Evolutionary conservation across 495 filamentous ascomycete species (phyloP), one percentile per base, ranked within the genome.

Genomic region (Penicillium bialowiezense): DNA sequence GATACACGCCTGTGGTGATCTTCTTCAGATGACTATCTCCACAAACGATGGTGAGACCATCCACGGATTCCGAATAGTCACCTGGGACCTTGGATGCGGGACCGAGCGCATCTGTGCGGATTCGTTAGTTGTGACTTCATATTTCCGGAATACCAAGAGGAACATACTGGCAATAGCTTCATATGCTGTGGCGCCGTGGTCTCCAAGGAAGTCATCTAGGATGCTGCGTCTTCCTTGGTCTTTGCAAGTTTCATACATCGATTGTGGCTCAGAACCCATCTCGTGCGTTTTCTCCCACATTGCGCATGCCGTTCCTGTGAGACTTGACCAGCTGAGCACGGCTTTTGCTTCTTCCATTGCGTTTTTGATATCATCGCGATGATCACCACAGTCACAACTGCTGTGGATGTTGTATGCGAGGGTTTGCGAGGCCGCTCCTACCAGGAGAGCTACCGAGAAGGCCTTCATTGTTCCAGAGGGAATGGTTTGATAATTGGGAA

Each of bases 181-280:
- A 12, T 38, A 38, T 3, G 35, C 35, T 14, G 35, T 38, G 15
- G 35, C 35, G 14, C 35, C n/a, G n/a, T 38, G 35, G 35, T 38
- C 35, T 21, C 19, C 15, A 21, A 38, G 19, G 19, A 38, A 38
- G n/a, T 38, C 35, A 21, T 38, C 35, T 8, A 38, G 35, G 14
- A 38, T 38, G 35, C 35, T 38, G 35, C 35, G 35, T n/a, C 35
- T 6, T 18, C 35, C 35, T 38, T 38, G 35, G 35, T 38, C 35
- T 12, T 38, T 38, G 35, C 35, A 38, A 3, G 35, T 38, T 9
- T 38, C 35, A 17, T 38, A 38, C 35, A 38, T 38, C 7, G 35
- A 38, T 21, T 7, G 9, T 17, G 15, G 15, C 12, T 21, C 35
- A 14, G 19, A 6, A 14, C 35, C 35, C 12, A 10, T 38, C n/a